Conservation (phyloP, 2,329 filamentous ascomycete species). For the Tolypocladium ophioglossoides region DNA sequence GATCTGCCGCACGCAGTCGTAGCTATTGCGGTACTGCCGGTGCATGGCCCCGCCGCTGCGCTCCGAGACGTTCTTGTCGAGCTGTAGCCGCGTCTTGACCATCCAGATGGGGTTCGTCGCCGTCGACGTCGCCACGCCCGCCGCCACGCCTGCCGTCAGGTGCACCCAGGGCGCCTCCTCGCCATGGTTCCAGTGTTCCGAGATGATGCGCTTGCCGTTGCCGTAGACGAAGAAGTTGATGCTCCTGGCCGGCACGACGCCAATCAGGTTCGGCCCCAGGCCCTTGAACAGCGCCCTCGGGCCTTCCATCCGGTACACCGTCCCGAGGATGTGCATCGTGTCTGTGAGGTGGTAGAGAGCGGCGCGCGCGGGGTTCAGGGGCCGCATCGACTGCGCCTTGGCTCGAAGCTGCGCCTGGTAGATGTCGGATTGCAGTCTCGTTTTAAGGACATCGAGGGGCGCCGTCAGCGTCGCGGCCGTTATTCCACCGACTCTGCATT, state of each 20-base stretch:
- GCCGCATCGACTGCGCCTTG: slow-evolving; percentile 33
- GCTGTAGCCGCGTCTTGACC: slow-evolving; percentile 83
- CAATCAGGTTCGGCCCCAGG: slow-evolving; percentile 78
- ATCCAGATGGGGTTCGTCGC: slow-evolving; percentile 96
- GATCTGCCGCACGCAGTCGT: slow-evolving; percentile 79
- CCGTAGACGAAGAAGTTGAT: slow-evolving; percentile 95
- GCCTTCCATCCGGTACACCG: slow-evolving; percentile 73
- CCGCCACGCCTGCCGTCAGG: slow-evolving; percentile 62
- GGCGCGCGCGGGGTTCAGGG: slow-evolving; percentile 53
- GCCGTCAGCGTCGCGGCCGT: slow-evolving; percentile 86
- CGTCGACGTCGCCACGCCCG: slow-evolving; percentile 78
- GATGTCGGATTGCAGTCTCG: slow-evolving; percentile 85
- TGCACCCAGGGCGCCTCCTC: slow-evolving; percentile 67
- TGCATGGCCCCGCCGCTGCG: slow-evolving; percentile 39
- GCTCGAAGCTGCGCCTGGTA: slow-evolving; percentile 75
- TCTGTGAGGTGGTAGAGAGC: slow-evolving; percentile 69
- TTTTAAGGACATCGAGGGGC: slow-evolving; percentile 89
- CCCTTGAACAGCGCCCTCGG: slow-evolving; percentile 87
- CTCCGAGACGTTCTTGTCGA: slow-evolving; percentile 74
- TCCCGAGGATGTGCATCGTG: slow-evolving; percentile 73
- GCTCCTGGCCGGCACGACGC: slow-evolving; percentile 77
- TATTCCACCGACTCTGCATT: slow-evolving; percentile 70
- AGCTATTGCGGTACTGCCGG: slow-evolving; percentile 74
- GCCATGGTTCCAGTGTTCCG: slow-evolving; percentile 61
- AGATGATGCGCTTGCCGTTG: slow-evolving; percentile 77